phyloP scores from a whole-genome alignment of 1,284 basidiomycete genomes.

The Violaceomyces palustris region DNA sequence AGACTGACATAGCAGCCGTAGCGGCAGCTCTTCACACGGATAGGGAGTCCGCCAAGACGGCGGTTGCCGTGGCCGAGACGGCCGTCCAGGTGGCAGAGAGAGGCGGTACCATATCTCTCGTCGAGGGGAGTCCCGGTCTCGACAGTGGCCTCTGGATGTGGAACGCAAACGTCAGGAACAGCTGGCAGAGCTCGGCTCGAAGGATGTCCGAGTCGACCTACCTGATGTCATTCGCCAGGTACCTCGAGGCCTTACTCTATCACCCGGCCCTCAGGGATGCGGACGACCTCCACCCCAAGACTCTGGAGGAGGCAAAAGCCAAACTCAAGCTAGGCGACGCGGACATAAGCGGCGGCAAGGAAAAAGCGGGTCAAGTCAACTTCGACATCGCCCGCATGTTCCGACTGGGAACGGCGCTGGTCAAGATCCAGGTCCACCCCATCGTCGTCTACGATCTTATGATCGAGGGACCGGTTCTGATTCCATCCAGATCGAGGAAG shows the following conservation, averaged over 20 bases:
- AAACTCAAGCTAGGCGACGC: neutral
- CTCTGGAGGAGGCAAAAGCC: too few relatives aligned
- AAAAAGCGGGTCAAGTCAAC: neutral
- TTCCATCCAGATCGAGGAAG: neutral
- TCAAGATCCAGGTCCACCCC: conserved; percentile 37
- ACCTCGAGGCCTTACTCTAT: conserved; percentile 39
- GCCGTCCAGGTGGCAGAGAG: conserved; percentile 30
- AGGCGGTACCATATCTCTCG: conserved; percentile 9
- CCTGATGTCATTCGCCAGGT: conserved; percentile 39
- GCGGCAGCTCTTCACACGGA: conserved; percentile 28
- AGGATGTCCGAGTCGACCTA: conserved; percentile 41
- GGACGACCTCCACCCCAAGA: too few relatives aligned
- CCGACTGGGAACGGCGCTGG: conserved; percentile 21
- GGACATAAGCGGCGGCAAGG: neutral
- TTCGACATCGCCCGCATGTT: conserved; percentile 25
- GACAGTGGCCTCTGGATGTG: conserved; percentile 34
- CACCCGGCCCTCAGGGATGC: conserved; percentile 28
- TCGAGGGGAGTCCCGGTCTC: conserved; percentile 14
- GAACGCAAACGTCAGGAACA: conserved; percentile 28
- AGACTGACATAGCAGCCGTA: conserved; percentile 29
- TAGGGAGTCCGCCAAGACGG: conserved; percentile 28
- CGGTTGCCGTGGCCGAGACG: conserved; percentile 34
- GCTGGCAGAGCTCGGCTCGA: conserved; percentile 21
- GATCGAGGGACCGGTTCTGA: conserved; percentile 42
- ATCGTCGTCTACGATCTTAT: conserved; percentile 29